Base-by-base conservation (phyloP, 495 filamentous ascomycete species). In the Chaetomidium leptoderma region DNA sequence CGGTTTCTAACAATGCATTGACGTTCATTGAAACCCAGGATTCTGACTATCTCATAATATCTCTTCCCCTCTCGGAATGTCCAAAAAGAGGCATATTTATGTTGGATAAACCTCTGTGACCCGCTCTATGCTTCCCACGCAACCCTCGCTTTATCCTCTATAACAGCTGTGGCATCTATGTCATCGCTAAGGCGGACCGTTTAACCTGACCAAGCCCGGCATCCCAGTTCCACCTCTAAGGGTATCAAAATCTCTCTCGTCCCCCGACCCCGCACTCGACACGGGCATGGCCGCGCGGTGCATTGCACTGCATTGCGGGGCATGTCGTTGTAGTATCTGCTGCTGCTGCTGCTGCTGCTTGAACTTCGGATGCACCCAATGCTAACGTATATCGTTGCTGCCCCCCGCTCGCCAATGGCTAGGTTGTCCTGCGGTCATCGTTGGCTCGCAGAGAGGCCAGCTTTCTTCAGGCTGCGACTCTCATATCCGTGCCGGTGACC, bases 401-500 rank as follows among this genome's bases (percentile, higher is more conserved):
- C 9, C 23, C 5, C 13, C 24, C 6, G 14, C 4, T 30, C 14
- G 21, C 8, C 26, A 35, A 35, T 13, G 7, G 7, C 32, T 9
- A 6, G 14, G 16, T 8, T 3, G 9, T n/a, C 1, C 6, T 16
- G 23, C 14, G 13, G 43, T 5, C 26, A 27, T 16, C 9, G 0
- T 29, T 29, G 43, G 45, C 45, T 33, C 7, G 24, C 45, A 26
- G 6, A 33, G 45, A 24, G 39, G 26, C 14, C 14, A 1, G 13
- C 19, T 24, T 13, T 36, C 13, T 44, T 66, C 60, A 70, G 23
- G 69, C 65, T 1, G 66, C 55, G 17, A 68, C 58, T 45, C 59
- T 57, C 44, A 58, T 48, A 11, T 70, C 64, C 9, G 32, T 42
- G 0, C 67, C 65, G 7, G 56, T 61, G 17, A 46, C 58, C 60